phyloP scores from a whole-genome alignment of 345 rosid species.

The Balakata baccata region DNA sequence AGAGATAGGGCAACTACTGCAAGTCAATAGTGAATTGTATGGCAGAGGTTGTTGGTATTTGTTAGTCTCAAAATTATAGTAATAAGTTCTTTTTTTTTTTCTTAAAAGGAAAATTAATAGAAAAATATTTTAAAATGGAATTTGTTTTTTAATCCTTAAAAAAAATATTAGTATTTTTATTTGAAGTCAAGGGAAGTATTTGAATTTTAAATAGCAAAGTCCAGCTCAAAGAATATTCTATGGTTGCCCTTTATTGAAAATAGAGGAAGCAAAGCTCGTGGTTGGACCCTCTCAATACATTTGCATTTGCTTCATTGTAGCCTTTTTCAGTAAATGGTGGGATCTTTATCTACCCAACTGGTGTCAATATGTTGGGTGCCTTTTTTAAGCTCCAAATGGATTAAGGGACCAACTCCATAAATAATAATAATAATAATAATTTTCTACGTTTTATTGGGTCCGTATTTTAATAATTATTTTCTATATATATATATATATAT shows the following conservation, averaged over 20 bases:
- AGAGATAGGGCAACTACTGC: not conserved
- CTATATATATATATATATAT: no score
- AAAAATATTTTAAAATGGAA: no score
- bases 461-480: no score
- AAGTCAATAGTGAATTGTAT: not conserved
- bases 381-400: not conserved
- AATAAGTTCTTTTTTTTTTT: no score
- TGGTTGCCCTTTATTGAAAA: not conserved
- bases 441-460: no score
- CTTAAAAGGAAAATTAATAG: no score
- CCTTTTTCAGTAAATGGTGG: not conserved
- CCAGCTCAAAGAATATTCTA: not conserved
- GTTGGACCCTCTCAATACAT: not conserved
- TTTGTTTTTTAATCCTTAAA: no score
- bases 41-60: no score
- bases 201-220: not conserved
- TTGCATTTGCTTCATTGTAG: not conserved
- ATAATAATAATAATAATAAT: no score
- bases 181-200: not conserved
- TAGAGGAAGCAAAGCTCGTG: not conserved
- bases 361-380: not conserved
- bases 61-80: no score
- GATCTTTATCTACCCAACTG: not conserved
- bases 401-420: no score
- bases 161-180: not conserved